Base-by-base conservation (phyloP, 2,329 filamentous ascomycete genomes). In the Botrytis tulipae region DNA sequence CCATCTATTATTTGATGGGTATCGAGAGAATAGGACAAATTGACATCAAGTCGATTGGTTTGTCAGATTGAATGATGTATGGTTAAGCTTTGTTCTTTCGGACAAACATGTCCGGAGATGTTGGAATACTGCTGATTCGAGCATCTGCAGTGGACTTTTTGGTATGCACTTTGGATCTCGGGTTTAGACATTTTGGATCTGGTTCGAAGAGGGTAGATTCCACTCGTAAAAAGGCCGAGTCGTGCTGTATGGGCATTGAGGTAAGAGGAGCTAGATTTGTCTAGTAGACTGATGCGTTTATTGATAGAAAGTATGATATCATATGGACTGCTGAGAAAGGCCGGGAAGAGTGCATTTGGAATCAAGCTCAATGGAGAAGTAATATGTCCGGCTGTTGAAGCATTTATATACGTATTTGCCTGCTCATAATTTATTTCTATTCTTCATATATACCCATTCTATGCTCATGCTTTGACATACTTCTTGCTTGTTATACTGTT, bases 291-390 rank as follows among this genome's bases (percentile, higher is more conserved):
- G 51, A 3, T 32, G 51, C n/a, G 51, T 18, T 54, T 14, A 8
- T 16, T 54, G 44, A 42, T 25, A 46, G 22, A 14, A 48, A n/a
- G 22, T 67, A 67, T 67, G 63, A 67, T 67, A 67, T 67, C 63
- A 67, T 67, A 48, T 48, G 40, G 22, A 14, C 42, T 35, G 4
- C n/a, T 46, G 9, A 46, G n/a, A 67, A 46, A 18, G 63, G n/a
- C 42, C n/a, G 40, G 32, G 37, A 59, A 22, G 37, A 62, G 9
- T 59, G 40, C 16, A 63, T 44, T 42, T 63, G 61, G 25, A 63
- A 42, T 40, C 29, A 62, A 62, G 35, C 25, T 42, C 35, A 44
- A 20, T 2, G 25, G 61, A 44, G n/a, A 40, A 29, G 25, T 44
- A n/a, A 63, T 29, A 40, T 42, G 42, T 44, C 14, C 14, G 16